Percentiles rank a stretch among this genome's conserved stretches.
These are phyloP conservation scores for Microdochium trichocladiopsis DNA, from an alignment of 2,329 filamentous ascomycete species.

Conservation along the genomic window DNA sequence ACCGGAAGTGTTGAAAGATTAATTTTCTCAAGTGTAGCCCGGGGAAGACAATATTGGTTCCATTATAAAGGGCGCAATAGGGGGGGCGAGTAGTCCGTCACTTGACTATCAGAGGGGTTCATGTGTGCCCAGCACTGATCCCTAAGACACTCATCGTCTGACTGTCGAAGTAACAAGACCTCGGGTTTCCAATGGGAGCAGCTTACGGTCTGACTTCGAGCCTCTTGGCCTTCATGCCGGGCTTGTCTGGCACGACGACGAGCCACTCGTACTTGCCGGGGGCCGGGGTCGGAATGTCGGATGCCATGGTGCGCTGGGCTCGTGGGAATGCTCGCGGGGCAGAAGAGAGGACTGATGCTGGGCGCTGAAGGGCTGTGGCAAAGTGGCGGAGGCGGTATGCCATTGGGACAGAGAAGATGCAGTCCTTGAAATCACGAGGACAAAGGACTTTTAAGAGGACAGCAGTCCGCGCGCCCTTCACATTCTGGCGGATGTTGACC, in stretches of 20 bases:
- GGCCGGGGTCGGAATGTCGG: neutral
- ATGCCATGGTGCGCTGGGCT: neutral
- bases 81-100: too few species aligned
- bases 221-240: constrained; percentile 51
- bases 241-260: constrained; percentile 61
- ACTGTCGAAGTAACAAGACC: too few species aligned
- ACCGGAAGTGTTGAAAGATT: constrained; percentile 16
- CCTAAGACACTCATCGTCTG: too few species aligned
- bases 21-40: too few species aligned
- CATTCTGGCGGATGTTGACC: too few species aligned
- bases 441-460: neutral
- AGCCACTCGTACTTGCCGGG: constrained; percentile 53
- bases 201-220: constrained; percentile 53
- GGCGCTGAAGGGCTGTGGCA: neutral
- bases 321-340: neutral
- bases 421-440: neutral
- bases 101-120: too few species aligned
- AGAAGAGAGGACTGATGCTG: neutral
- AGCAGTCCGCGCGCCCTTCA: too few species aligned
- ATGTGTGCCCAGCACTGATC: too few species aligned
- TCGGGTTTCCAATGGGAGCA: too few species aligned
- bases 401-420: neutral
- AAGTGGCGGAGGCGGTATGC: neutral
- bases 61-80: too few species aligned
- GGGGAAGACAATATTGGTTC: too few species aligned